Evolutionary conservation across 306 rosid species (phyloP).

Genomic region (Boehmeria nivea): DNA sequence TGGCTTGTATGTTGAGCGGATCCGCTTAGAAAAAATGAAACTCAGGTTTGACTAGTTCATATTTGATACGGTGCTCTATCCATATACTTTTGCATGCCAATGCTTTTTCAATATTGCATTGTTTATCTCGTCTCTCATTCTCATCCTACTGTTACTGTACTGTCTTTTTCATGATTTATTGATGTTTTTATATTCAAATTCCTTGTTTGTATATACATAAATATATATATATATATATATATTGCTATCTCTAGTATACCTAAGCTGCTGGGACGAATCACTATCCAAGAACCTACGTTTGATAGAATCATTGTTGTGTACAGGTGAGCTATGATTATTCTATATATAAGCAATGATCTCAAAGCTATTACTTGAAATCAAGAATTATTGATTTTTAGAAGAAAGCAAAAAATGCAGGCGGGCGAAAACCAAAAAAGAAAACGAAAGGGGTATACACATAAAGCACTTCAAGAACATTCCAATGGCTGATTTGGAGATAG

Average conservation of each 20-base stretch:
- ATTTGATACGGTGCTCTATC: no score
- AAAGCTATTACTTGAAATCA: no score
- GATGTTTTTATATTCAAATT: no score
- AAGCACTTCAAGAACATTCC: slow-evolving; percentile 89
- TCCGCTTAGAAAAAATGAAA: slow-evolving; percentile 80
- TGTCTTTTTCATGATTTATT: slow-evolving; percentile 6
- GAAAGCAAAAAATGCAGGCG: slow-evolving; percentile 36
- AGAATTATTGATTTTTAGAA: neutral
- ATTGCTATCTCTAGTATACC: slow-evolving; percentile 39
- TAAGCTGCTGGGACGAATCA: slow-evolving; percentile 57
- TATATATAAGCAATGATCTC: no score
- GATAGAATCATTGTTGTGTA: slow-evolving; percentile 85
- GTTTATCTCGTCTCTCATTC: no score
- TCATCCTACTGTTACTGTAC: no score
- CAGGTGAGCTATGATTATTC: slow-evolving; percentile 44
- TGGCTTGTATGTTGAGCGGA: slow-evolving; percentile 61
- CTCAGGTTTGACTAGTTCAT: slow-evolving; percentile 52
- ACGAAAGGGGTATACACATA: slow-evolving; percentile 71
- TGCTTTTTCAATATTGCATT: no score
- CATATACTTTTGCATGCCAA: neutral
- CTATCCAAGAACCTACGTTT: slow-evolving; percentile 95
- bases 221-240: neutral
- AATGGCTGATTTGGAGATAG: slow-evolving; percentile 98
- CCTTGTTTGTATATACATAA: no score
- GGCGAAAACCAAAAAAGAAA: slow-evolving; percentile 34